Evolutionary conservation across 768 basidiomycete species (phyloP), one percentile per base, ranked within the genome.

Genomic region (Coprinopsis strossmayeri): DNA sequence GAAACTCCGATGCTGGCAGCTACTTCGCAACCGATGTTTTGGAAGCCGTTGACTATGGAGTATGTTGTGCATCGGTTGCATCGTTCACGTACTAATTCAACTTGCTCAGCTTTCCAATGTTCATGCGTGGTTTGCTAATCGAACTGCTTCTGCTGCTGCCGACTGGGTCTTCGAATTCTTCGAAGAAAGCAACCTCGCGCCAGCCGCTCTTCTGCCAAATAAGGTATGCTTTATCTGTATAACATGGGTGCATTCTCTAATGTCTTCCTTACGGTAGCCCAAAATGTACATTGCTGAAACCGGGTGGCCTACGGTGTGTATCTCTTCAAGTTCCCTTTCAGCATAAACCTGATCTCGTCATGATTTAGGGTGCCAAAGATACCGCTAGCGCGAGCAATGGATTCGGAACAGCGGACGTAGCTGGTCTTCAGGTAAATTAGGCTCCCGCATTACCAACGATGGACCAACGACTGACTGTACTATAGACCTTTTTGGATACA

Each of bases 211-310:
- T 1, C 68, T 87, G 25, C 39, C 79, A 11, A 95, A 94, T 64
- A 72, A 79, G 28, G 70, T 67, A n/a, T 18, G 55, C n/a, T n/a
- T 45, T 9, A 13, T 38, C 21, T 40, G 5, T 5, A 52, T 50
- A 21, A 49, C 28, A 32, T 32, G 30, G 30, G 15, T 7, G 30
- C n/a, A n/a, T n/a, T 7, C 30, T 7, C 15, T 32, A 17, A 18
- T 17, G 35, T 44, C 45, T 48, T 23, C n/a, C 17, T 27, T 10
- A 13, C 43, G 37, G 18, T 39, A 72, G 51, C 92, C 93, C 2
- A 65, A 74, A 44, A 83, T 91, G 76, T 94, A 81, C 66, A 93
- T 97, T 55, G 93, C 94, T 1, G 96, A 99, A 70, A 96, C 93
- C 20, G 90, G 90, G 24, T 73, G 76, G 76, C 76, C 90, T 26